Conservation (phyloP, 352 stramenopile species). For the Phytophthora pinifolia region DNA sequence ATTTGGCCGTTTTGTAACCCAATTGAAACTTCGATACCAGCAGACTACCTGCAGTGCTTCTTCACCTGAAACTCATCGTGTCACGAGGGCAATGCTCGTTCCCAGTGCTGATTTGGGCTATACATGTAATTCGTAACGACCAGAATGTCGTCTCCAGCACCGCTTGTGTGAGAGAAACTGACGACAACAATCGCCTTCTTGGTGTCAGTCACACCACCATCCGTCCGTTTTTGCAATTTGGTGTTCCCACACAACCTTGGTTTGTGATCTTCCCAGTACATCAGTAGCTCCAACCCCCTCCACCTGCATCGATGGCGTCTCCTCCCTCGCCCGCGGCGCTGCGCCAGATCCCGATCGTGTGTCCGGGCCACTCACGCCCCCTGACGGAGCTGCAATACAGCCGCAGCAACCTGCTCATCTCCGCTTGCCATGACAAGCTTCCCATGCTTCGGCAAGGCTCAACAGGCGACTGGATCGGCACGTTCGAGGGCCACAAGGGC, state of each 20-base stretch:
- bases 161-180: no score
- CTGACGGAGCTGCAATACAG: constrained; percentile 82
- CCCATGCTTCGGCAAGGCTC: constrained; percentile 85
- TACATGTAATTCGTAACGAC: no score
- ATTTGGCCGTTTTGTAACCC: no score
- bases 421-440: constrained; percentile 86
- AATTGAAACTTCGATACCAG: no score
- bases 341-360: constrained; percentile 88
- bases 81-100: no score
- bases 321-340: constrained; percentile 52
- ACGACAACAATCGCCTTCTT: no score
- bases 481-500: constrained; percentile 97
- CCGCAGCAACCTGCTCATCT: constrained; percentile 69
- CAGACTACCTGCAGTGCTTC: no score
- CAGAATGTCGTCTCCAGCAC: no score
- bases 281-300: background rate
- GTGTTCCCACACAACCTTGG: background rate
- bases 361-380: constrained; percentile 80
- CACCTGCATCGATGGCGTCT: constrained; percentile 24
- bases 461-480: constrained; percentile 96
- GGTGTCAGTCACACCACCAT: no score
- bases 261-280: constrained; percentile 22
- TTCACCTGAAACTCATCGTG: no score
- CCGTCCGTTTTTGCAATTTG: no score
- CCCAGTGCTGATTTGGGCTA: no score